Evolutionary conservation across 2,329 filamentous ascomycete genomes (phyloP).

Genomic region (Xylaria multiplex): DNA sequence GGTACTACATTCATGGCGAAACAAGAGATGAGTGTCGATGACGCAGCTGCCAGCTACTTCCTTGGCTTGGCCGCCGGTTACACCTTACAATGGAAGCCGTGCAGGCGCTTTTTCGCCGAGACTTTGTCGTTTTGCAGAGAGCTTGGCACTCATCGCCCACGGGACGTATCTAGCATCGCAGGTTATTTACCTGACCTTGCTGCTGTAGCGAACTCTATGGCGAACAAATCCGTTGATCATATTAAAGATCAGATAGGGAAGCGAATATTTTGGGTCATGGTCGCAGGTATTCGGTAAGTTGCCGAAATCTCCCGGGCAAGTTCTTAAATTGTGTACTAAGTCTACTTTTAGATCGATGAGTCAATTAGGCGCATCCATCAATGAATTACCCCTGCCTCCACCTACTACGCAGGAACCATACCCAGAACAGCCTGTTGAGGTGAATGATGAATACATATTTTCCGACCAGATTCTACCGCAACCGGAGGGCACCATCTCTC

Average conservation of each 20-base stretch:
- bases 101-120: conserved; percentile 77
- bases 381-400: conserved; percentile 78
- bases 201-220: conserved; percentile 52
- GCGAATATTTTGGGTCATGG: conserved; percentile 85
- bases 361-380: conserved; percentile 77
- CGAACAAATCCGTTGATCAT: conserved; percentile 68
- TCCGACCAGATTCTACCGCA: conserved; percentile 76
- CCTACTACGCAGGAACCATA: conserved; percentile 80
- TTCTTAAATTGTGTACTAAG: conserved; percentile 12
- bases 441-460: conserved; percentile 85
- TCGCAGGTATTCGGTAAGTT: conserved; percentile 74
- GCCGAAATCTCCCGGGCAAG: neutral
- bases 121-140: conserved; percentile 74
- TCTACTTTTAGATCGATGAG: conserved; percentile 70
- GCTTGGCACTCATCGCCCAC: conserved; percentile 71
- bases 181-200: conserved; percentile 46
- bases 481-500: conserved; percentile 72
- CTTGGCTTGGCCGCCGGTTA: conserved; percentile 74
- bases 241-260: conserved; percentile 79
- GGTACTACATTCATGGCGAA: conserved; percentile 61
- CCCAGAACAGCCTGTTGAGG: conserved; percentile 80
- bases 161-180: conserved; percentile 45
- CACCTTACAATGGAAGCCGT: conserved; percentile 73
- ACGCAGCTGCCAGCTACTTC: conserved; percentile 80
- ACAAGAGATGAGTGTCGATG: conserved; percentile 65